These are phyloP conservation scores for Skeletonema grethae DNA, from an alignment of 108 stramenopile genomes.

Conservation along the genomic window DNA sequence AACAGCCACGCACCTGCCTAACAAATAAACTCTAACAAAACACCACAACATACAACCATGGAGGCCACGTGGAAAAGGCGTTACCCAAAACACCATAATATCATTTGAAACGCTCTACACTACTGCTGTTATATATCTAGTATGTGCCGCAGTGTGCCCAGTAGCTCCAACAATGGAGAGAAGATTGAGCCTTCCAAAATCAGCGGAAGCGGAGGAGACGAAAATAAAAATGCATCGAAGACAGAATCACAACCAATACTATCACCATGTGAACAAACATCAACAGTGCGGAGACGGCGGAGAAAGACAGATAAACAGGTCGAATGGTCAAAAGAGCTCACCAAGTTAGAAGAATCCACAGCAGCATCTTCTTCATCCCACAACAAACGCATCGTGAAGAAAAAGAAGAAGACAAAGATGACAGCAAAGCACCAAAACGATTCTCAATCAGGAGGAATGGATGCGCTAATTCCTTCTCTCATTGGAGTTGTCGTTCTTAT, in stretches of 20 bases:
- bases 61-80: neutral
- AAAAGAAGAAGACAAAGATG: conserved; percentile 48
- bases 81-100: neutral
- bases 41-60: neutral
- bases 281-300: neutral
- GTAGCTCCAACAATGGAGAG: neutral
- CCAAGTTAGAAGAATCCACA: neutral
- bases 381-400: conserved; percentile 32
- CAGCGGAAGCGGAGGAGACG: neutral
- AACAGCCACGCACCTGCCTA: neutral
- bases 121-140: neutral
- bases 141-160: neutral
- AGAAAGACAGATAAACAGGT: conserved; percentile 26
- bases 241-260: neutral
- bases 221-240: neutral
- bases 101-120: neutral
- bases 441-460: conserved; percentile 68
- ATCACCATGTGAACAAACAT: neutral
- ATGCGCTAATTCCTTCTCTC: conserved; percentile 74
- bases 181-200: neutral
- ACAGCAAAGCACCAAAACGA: conserved; percentile 51
- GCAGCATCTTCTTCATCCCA: conserved; percentile 4
- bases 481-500: conserved; percentile 68
- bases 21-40: no score
- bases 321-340: conserved; percentile 26